phyloP scores from a whole-genome alignment of 257 asterid species.

The Pogostemon cablin region DNA sequence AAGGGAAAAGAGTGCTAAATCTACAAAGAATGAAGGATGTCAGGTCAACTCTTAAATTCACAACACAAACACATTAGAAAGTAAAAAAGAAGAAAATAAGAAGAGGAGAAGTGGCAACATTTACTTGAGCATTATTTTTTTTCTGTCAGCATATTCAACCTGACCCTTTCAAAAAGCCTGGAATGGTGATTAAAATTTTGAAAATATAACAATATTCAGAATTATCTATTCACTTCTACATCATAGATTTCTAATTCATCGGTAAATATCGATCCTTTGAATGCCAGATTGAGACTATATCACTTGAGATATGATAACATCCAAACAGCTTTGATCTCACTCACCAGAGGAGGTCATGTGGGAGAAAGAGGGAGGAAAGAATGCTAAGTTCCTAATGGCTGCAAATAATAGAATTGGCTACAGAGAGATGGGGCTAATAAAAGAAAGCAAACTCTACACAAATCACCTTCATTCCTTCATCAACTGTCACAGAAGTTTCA shows the following conservation, averaged over 20 bases:
- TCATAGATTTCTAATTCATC: not conserved
- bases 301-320: not conserved
- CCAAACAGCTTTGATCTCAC: conserved; percentile 2
- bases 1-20: conserved; percentile 35
- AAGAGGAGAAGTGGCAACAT: not conserved
- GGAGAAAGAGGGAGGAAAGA: not conserved
- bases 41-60: not conserved
- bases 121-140: conserved; percentile 7
- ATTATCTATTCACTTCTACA: not conserved
- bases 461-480: conserved; percentile 98
- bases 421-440: not conserved
- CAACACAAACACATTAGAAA: not conserved
- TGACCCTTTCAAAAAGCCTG: conserved; percentile 3
- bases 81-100: not conserved
- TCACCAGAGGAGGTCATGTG: not conserved
- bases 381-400: not conserved
- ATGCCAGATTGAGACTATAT: not conserved
- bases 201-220: not conserved
- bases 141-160: not conserved
- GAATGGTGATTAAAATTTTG: not conserved
- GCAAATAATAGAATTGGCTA: conserved; percentile 14
- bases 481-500: conserved; percentile 73
- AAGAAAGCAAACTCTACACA: not conserved
- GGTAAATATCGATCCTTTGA: not conserved
- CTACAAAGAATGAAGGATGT: conserved; percentile 15